These are phyloP conservation scores for Penicillium crystallinum DNA, from an alignment of 495 filamentous ascomycete genomes.

Conservation along the genomic window DNA sequence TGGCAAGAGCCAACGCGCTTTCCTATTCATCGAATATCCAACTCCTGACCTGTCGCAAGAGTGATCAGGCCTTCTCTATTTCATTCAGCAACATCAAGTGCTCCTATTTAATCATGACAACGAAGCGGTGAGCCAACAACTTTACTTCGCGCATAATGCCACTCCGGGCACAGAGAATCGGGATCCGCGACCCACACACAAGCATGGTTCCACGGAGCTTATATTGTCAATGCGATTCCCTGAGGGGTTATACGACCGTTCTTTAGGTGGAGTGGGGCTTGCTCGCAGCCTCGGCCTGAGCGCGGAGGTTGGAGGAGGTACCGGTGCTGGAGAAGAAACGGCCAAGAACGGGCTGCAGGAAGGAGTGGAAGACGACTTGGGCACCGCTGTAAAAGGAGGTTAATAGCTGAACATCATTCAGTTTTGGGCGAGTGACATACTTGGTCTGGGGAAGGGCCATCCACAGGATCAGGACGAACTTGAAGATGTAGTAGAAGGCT, in stretches of 20 bases:
- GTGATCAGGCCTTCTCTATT: constrained; percentile 5
- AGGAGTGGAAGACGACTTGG: constrained; percentile 92
- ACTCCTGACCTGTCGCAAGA: constrained; percentile 1
- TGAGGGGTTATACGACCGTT: neutral
- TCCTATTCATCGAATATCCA: constrained; percentile 5
- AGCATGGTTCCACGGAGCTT: constrained; percentile 5
- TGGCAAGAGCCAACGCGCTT: neutral
- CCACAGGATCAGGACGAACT: constrained; percentile 95
- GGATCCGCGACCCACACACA: constrained; percentile 8
- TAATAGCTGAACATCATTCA: constrained; percentile 12
- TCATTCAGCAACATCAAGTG: neutral
- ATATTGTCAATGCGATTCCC: constrained; percentile 21
- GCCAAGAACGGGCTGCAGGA: constrained; percentile 84
- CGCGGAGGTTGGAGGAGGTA: constrained; percentile 83
- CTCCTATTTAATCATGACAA: constrained; percentile 6
- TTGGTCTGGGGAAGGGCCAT: constrained; percentile 88
- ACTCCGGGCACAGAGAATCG: constrained; percentile 12
- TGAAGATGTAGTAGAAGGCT: constrained; percentile 99
- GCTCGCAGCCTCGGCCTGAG: constrained; percentile 74
- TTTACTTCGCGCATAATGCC: constrained; percentile 3
- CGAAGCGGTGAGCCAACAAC: constrained; percentile 9
- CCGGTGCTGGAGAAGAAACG: constrained; percentile 79
- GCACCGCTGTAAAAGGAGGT: constrained; percentile 63
- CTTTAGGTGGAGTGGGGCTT: constrained; percentile 42
- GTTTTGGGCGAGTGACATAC: constrained; percentile 50